These are phyloP conservation scores for Celoporthe dispersa DNA, from an alignment of 2,329 filamentous ascomycete genomes.

Conservation along the genomic window DNA sequence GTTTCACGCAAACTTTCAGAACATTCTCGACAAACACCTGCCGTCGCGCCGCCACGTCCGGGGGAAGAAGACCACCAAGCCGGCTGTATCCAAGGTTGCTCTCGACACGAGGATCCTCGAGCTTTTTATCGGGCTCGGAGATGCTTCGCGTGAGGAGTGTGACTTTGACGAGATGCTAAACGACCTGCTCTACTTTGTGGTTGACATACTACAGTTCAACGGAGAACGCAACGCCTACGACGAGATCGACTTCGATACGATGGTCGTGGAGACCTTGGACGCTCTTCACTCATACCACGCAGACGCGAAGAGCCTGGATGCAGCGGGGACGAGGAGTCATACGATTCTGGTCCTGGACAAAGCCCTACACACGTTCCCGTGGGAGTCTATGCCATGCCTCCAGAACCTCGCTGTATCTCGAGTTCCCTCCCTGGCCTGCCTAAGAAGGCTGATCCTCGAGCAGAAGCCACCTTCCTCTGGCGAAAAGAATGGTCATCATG, in stretches of 20 bases:
- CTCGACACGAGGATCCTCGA: slow-evolving; percentile 73
- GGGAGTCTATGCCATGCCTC: slow-evolving; percentile 93
- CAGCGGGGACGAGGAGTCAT: slow-evolving; percentile 56
- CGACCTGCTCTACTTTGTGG: slow-evolving; percentile 92
- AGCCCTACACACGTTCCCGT: slow-evolving; percentile 86
- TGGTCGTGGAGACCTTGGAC: slow-evolving; percentile 87
- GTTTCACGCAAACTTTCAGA: slow-evolving; percentile 79
- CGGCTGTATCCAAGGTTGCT: slow-evolving; percentile 47
- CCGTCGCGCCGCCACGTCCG: slow-evolving; percentile 75
- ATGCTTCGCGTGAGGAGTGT: slow-evolving; percentile 66
- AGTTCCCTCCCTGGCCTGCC: slow-evolving; percentile 82
- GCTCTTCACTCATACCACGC: slow-evolving; percentile 79
- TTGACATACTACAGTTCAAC: slow-evolving; percentile 95
- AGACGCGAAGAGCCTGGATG: slow-evolving; percentile 40
- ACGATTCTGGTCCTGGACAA: slow-evolving; percentile 93
- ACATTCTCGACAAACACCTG: slow-evolving; percentile 80
- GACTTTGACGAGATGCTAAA: slow-evolving; percentile 90
- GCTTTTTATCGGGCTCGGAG: slow-evolving; percentile 84
- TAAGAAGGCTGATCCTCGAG: slow-evolving; percentile 75
- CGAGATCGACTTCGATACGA: slow-evolving; percentile 92
- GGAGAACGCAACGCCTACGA: slow-evolving; percentile 97
- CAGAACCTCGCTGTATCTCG: slow-evolving; percentile 79
- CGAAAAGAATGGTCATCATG: slow-evolving; percentile 53
- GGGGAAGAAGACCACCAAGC: slow-evolving; percentile 54
- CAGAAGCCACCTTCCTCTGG: slow-evolving; percentile 34